Conservation (phyloP, 1,284 basidiomycete species). For the Lignosus rhinocerotis region DNA sequence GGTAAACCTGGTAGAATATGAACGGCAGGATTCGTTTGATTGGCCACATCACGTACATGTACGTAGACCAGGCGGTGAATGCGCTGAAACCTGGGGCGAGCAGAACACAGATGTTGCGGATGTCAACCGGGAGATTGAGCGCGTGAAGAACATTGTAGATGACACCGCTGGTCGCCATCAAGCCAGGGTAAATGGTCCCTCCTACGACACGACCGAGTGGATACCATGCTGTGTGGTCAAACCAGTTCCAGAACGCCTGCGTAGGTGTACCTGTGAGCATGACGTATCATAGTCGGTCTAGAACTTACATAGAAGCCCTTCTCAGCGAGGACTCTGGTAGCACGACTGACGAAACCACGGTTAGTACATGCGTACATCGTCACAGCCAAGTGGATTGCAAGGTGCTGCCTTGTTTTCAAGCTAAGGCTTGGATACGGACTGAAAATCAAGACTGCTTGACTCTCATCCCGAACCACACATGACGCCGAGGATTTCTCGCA, state of each 20-base stretch:
- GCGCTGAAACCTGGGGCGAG: constrained; percentile 97
- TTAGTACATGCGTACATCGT: too few species aligned
- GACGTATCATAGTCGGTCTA: neutral
- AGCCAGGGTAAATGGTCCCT: constrained; percentile 96
- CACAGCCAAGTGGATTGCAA: too few species aligned
- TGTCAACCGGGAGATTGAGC: constrained; percentile 95
- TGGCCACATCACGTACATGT: constrained; percentile 62
- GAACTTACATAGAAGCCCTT: constrained; percentile 90
- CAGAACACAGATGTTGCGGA: constrained; percentile 95
- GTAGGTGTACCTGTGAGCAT: constrained; percentile 2
- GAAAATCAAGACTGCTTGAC: too few species aligned
- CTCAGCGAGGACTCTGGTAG: constrained; percentile 84
- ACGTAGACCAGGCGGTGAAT: constrained; percentile 96
- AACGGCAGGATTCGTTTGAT: neutral
- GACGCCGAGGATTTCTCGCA: too few species aligned
- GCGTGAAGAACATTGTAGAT: constrained; percentile 92
- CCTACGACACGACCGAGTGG: constrained; percentile 97
- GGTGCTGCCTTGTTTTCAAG: too few species aligned
- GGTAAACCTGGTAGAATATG: constrained; percentile 69
- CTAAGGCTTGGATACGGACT: too few species aligned
- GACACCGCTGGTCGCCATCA: constrained; percentile 97
- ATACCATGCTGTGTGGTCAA: constrained; percentile 99
- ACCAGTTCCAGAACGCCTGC: constrained; percentile 99
- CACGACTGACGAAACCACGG: constrained; percentile 58
- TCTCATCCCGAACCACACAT: too few species aligned